Evolutionary conservation across 2,329 filamentous ascomycete species (phyloP).

Genomic region (Hypoxylon sp.): DNA sequence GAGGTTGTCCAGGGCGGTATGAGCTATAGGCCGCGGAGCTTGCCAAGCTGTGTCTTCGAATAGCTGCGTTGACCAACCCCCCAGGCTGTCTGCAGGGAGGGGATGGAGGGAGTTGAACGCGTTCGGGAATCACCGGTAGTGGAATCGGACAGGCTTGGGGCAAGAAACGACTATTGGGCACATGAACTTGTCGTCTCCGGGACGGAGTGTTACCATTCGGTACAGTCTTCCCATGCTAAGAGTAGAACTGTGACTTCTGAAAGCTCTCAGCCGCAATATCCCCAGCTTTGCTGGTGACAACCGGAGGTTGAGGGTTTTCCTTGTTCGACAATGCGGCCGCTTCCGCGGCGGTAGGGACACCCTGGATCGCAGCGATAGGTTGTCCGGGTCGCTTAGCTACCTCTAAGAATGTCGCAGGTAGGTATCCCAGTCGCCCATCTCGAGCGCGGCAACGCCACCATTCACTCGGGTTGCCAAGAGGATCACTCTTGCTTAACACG

Average conservation of each 20-base stretch:
- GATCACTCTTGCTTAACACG: conserved; percentile 91
- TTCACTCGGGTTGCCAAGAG: conserved; percentile 89
- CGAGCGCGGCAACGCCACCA: conserved; percentile 97
- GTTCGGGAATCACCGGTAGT: no score
- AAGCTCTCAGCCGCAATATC: conserved; percentile 67
- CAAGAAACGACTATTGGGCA: background rate
- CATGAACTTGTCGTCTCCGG: background rate
- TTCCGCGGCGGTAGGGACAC: conserved; percentile 56
- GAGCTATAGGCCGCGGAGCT: no score
- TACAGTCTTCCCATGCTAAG: conserved; percentile 50
- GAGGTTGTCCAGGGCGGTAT: no score
- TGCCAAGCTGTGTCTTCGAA: no score
- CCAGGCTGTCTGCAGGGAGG: no score
- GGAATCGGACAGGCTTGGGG: background rate
- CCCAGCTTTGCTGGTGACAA: conserved; percentile 61
- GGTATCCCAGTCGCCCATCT: conserved; percentile 90
- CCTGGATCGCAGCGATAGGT: conserved; percentile 65
- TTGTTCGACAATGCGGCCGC: conserved; percentile 58
- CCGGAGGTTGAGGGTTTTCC: conserved; percentile 53
- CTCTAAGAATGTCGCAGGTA: conserved; percentile 91
- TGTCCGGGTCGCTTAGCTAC: conserved; percentile 69
- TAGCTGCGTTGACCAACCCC: no score
- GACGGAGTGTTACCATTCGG: background rate
- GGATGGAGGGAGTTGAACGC: background rate
- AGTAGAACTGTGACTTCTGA: conserved; percentile 70